Evolutionary conservation across 371 early-diverging fungal genomes (phyloP), one percentile per base, ranked within the genome.

Genomic region (Entomophthora muscae): DNA sequence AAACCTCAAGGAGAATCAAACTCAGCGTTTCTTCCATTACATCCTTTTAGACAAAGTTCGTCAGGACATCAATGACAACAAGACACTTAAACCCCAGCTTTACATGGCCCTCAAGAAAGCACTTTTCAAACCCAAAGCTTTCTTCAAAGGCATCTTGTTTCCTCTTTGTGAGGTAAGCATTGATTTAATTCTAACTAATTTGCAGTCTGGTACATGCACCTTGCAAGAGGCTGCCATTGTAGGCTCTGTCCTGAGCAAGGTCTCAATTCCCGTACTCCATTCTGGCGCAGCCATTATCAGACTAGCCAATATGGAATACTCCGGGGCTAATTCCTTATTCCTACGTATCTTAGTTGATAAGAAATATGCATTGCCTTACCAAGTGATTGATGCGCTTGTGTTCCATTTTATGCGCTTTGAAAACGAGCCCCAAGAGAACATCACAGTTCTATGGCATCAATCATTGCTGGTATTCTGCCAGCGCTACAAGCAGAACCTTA

Each of bases 391-490:
- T 73, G 83, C 90, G 23, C 69, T 98, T 51, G 95, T 98, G 21
- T 84, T 87, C 74, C 96, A 98, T 77, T 97, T 93, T 72, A 69
- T 86, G 65, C 80, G 90, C 51, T 95, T 98, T 81, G 89, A 70
- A 71, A 78, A 58, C 76, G 91, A 62, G 75, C 80, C 57, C 5
- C 1, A 57, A 17, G 57, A 57, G 27, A 5, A 3, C 10, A 81
- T 98, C 84, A 95, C 98, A 30, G 97, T 98, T 3, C 80, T 98
- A 64, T 98, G 98, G 98, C 96, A 97, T 71, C 96, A 98, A 75
- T 75, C 90, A 0, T 76, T 97, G 69, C 73, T 98, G 32, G 90
- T 93, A 21, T 98, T 98, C 82, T 87, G 78, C 30, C 98, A 98
- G 77, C 73, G 93, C 63, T 98, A 98, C 78, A 95, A 96, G 75